These are phyloP conservation scores for Aquilaria malaccensis DNA, from an alignment of 345 rosid genomes.

Conservation along the genomic window DNA sequence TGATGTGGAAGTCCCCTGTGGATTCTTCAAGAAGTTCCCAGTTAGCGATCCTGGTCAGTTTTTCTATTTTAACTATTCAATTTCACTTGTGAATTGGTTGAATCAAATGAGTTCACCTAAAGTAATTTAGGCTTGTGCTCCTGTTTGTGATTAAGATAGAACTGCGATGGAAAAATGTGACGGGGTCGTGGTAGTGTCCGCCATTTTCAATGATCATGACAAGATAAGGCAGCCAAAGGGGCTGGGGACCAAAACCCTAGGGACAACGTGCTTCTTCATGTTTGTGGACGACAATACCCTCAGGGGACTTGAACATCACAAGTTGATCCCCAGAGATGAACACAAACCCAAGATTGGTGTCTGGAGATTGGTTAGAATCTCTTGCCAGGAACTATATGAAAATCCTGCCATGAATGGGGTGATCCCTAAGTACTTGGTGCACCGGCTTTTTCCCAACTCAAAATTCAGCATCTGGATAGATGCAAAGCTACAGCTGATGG, in stretches of 20 bases:
- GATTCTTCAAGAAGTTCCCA: constrained; percentile 62
- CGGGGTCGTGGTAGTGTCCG: constrained; percentile 74
- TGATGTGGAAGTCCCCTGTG: constrained; percentile 57
- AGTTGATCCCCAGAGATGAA: constrained; percentile 29
- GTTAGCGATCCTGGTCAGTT: constrained; percentile 52
- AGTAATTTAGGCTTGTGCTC: not conserved
- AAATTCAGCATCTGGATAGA: constrained; percentile 88
- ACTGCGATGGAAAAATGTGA: constrained; percentile 70
- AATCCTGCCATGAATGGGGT: constrained; percentile 92
- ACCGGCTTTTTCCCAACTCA: constrained; percentile 74
- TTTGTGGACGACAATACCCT: constrained; percentile 67
- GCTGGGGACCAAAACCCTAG: constrained; percentile 61
- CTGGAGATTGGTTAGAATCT: constrained; percentile 52
- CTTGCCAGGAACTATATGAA: constrained; percentile 25
- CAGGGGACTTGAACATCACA: constrained; percentile 34
- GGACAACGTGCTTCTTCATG: constrained; percentile 73
- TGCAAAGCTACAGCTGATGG: constrained; percentile 76
- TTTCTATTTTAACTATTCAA: not conserved
- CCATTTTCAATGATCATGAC: constrained; percentile 86
- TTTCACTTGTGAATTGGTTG: not conserved
- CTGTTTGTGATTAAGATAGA: constrained; percentile 37
- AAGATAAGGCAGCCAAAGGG: constrained; percentile 80
- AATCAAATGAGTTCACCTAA: too few relatives aligned
- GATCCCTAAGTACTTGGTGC: constrained; percentile 72
- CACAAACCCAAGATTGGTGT: constrained; percentile 33